These are phyloP conservation scores for Megacollybia marginata DNA, from an alignment of 768 basidiomycete species.

Conservation along the genomic window DNA sequence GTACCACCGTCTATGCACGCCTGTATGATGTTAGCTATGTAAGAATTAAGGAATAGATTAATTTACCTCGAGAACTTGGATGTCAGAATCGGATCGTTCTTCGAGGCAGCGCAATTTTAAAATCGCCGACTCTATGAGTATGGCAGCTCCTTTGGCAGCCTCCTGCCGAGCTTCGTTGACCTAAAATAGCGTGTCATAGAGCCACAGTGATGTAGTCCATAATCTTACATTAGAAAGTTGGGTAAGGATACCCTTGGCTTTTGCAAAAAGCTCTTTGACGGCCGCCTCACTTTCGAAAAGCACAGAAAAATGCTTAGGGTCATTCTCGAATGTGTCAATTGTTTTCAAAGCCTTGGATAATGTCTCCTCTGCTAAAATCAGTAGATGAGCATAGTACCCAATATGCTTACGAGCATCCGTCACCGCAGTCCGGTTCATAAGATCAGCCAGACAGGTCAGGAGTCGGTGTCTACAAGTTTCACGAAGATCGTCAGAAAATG, in stretches of 20 bases:
- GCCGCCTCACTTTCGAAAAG: slow-evolving; percentile 51
- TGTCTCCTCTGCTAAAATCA: slow-evolving; percentile 29
- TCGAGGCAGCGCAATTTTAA: slow-evolving; percentile 67
- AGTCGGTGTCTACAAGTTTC: slow-evolving; percentile 62
- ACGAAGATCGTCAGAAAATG: slow-evolving; percentile 68
- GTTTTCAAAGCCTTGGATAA: slow-evolving; percentile 52
- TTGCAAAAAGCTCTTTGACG: slow-evolving; percentile 34
- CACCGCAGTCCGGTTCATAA: slow-evolving; percentile 49
- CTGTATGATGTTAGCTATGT: slow-evolving; percentile 26
- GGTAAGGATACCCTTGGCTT: slow-evolving; percentile 33
- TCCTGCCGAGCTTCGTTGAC: slow-evolving; percentile 38
- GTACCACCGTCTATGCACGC: slow-evolving; percentile 51
- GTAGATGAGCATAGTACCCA: background rate
- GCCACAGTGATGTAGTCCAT: background rate
- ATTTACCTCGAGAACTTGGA: slow-evolving; percentile 57
- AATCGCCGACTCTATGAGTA: slow-evolving; percentile 64
- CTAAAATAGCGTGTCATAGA: slow-evolving; percentile 14
- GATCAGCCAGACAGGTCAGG: slow-evolving; percentile 65
- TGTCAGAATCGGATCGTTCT: slow-evolving; percentile 41
- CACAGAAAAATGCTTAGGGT: slow-evolving; percentile 57
- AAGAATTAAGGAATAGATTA: background rate
- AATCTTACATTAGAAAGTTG: slow-evolving; percentile 37
- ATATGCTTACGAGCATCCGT: slow-evolving; percentile 41
- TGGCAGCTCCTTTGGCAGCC: slow-evolving; percentile 57
- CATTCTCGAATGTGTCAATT: slow-evolving; percentile 50